Conservation (phyloP, 1,284 basidiomycete species). For the Kwoniella shivajii region DNA sequence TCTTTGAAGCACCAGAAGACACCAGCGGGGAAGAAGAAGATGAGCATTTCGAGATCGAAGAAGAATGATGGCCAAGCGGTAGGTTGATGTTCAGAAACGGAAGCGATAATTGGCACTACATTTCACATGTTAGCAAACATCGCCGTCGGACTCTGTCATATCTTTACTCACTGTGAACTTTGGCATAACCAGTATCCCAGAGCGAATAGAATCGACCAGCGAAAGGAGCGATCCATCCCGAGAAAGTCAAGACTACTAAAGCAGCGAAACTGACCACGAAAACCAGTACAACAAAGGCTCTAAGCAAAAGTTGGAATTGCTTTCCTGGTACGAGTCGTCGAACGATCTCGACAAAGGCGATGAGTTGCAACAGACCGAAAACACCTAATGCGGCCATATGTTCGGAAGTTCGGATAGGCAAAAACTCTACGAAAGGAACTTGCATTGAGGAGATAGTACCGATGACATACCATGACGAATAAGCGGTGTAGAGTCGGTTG, state of each 20-base stretch:
- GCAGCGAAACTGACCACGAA: constrained; percentile 73
- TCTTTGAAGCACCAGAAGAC: constrained; percentile 91
- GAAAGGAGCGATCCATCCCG: constrained; percentile 97
- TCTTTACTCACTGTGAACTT: constrained; percentile 67
- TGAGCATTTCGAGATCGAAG: constrained; percentile 97
- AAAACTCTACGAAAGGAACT: constrained; percentile 98
- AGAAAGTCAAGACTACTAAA: constrained; percentile 81
- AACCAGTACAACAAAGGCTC: constrained; percentile 67
- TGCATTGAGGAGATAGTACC: constrained; percentile 98
- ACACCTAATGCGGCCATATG: constrained; percentile 99
- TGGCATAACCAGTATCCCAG: constrained; percentile 99
- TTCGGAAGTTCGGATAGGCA: constrained; percentile 95
- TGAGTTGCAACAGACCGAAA: constrained; percentile 94
- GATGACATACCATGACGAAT: constrained; percentile 96
- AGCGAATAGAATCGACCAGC: constrained; percentile 99
- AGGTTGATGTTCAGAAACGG: constrained; percentile 99
- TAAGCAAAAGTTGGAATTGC: constrained; percentile 85
- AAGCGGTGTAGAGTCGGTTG: constrained; percentile 88
- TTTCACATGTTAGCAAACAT: neutral
- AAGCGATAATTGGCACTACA: constrained; percentile 89
- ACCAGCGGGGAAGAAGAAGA: constrained; percentile 97
- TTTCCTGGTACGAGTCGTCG: constrained; percentile 86
- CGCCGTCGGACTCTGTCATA: neutral
- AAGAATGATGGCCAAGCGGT: constrained; percentile 99
- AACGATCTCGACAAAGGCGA: constrained; percentile 90